Evolutionary conservation across 2,329 filamentous ascomycete species (phyloP).

Genomic region (Trichoderma afroharzianum): DNA sequence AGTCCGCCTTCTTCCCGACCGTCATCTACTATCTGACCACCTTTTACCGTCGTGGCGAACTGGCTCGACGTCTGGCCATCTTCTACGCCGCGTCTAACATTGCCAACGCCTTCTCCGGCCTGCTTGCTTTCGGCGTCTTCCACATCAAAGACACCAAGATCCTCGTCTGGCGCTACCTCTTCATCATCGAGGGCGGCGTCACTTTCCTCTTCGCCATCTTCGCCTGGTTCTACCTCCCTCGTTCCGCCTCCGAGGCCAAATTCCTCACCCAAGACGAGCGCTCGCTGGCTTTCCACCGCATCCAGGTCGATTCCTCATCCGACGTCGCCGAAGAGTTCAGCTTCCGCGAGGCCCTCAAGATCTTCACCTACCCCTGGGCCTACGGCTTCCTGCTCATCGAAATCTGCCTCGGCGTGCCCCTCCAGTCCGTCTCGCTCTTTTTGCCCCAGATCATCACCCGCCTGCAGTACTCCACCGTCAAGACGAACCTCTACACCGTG

Average conservation of each 20-base stretch:
- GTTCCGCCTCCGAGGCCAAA: slow-evolving; percentile 57
- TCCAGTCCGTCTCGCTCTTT: slow-evolving; percentile 53
- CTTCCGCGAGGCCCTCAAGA: slow-evolving; percentile 47
- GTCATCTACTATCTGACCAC: slow-evolving; percentile 52
- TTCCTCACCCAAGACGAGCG: slow-evolving; percentile 67
- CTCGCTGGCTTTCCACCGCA: slow-evolving; percentile 66
- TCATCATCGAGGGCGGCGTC: slow-evolving; percentile 51
- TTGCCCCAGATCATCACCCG: slow-evolving; percentile 53
- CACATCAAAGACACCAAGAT: slow-evolving; percentile 39
- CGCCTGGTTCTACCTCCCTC: slow-evolving; percentile 67
- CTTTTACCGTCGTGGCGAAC: slow-evolving; percentile 48
- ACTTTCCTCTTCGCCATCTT: slow-evolving; percentile 62
- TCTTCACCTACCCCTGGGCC: slow-evolving; percentile 49
- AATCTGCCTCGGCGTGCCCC: slow-evolving; percentile 56
- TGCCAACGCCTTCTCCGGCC: slow-evolving; percentile 54
- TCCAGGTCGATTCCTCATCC: slow-evolving; percentile 70
- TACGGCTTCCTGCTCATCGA: slow-evolving; percentile 52
- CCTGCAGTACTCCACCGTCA: slow-evolving; percentile 46
- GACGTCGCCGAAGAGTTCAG: slow-evolving; percentile 52
- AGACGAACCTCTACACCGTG: slow-evolving; percentile 77
- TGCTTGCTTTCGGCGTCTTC: slow-evolving; percentile 48
- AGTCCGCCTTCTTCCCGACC: slow-evolving; percentile 53
- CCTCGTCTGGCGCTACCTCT: slow-evolving; percentile 47
- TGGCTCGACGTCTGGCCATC: slow-evolving; percentile 50
- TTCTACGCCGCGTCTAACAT: slow-evolving; percentile 77